Conservation (phyloP, 352 stramenopile species). For the Globisporangium sylvaticum region DNA sequence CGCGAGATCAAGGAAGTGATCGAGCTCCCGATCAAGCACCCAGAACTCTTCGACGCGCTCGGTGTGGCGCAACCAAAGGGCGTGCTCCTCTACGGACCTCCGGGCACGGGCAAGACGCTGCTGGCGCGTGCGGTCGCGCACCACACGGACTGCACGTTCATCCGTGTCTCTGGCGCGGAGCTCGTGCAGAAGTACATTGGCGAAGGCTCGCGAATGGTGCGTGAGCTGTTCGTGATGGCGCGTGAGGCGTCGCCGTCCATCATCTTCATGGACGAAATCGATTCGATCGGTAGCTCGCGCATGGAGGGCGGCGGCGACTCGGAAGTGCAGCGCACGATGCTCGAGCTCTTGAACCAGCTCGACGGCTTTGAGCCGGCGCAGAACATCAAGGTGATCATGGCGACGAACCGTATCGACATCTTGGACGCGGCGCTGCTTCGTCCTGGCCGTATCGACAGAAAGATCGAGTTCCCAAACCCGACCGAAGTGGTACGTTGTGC, state of each 20-base stretch:
- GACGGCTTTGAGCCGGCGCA: constrained; percentile 95
- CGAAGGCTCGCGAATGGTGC: constrained; percentile 97
- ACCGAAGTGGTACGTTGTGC: constrained; percentile 84
- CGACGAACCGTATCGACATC: constrained; percentile 99
- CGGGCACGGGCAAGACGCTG: constrained; percentile 98
- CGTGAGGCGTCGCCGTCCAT: constrained; percentile 96
- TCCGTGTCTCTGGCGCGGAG: constrained; percentile 98
- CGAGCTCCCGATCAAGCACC: constrained; percentile 99
- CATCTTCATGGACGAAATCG: constrained; percentile 99
- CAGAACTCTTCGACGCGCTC: constrained; percentile 98
- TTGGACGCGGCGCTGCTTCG: constrained; percentile 95
- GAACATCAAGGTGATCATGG: constrained; percentile 99
- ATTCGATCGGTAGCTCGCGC: constrained; percentile 95
- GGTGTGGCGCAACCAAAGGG: constrained; percentile 98
- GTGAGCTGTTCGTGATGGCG: constrained; percentile 99
- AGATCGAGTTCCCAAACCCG: constrained; percentile 99
- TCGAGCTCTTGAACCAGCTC: constrained; percentile 99
- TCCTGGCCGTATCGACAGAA: constrained; percentile 97
- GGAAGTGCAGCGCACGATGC: constrained; percentile 99
- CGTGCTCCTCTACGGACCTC: constrained; percentile 94
- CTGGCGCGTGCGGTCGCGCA: constrained; percentile 97
- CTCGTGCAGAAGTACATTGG: constrained; percentile 99
- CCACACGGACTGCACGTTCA: constrained; percentile 99
- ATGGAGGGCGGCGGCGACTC: constrained; percentile 95
- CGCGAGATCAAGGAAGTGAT: constrained; percentile 99